Conservation (phyloP, 148 eudicot species). For the Rhododendron henanense region DNA sequence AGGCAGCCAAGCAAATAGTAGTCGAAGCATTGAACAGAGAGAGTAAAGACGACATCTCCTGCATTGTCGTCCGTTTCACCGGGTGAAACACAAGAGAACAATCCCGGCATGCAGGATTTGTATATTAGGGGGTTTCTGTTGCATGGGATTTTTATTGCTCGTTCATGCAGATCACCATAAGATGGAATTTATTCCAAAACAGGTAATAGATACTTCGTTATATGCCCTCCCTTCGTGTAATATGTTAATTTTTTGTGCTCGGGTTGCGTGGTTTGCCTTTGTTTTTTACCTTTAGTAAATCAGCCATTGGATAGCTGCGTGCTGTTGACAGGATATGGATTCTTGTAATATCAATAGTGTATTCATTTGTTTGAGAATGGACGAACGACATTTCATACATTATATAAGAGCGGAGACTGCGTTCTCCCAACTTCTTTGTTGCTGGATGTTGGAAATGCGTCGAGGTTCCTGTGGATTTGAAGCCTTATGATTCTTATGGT, state of each 20-base stretch:
- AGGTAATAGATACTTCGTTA: not conserved
- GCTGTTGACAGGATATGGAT: constrained; percentile 2
- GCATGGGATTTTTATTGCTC: constrained; percentile 6
- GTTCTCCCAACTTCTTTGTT: not conserved
- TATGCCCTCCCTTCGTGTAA: not conserved
- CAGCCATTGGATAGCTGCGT: not conserved
- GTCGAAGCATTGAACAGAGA: constrained; percentile 52
- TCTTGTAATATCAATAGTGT: not conserved
- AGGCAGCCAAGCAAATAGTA: constrained; percentile 57
- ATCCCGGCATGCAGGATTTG: constrained; percentile 24
- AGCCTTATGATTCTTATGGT: not conserved
- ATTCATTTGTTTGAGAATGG: constrained; percentile 1
- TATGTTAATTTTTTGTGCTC: not conserved
- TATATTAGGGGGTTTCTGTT: constrained; percentile 31
- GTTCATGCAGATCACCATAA: not conserved
- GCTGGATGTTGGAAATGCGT: not conserved
- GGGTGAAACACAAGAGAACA: constrained; percentile 11
- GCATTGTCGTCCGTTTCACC: constrained; percentile 53
- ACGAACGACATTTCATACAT: not conserved
- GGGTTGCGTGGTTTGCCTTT: not conserved
- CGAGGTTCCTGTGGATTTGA: not conserved
- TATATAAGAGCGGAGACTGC: not conserved
- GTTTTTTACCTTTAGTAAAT: not conserved
- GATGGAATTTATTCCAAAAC: not conserved
- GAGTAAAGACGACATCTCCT: constrained; percentile 72